Conservation (phyloP, 345 rosid species). For the Sisymbrium altissimum region DNA sequence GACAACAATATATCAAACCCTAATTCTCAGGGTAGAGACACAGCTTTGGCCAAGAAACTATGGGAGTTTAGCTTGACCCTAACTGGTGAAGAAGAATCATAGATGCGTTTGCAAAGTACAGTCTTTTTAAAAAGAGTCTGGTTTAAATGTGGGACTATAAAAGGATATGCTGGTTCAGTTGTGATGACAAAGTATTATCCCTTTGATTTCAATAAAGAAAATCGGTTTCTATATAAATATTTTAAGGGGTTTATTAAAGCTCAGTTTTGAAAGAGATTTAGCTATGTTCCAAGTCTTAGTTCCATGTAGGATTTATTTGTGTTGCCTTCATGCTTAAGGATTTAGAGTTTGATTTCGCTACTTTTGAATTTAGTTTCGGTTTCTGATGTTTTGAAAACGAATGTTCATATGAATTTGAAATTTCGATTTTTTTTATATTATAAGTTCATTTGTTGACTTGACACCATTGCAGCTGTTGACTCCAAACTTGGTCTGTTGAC, state of each 20-base stretch:
- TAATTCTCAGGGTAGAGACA: slow-evolving; percentile 43
- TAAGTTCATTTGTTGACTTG: no score
- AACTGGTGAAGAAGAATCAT: slow-evolving; percentile 26
- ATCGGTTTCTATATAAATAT: not conserved
- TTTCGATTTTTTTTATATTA: no score
- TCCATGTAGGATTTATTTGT: not conserved
- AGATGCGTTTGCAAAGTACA: not conserved
- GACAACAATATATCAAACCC: slow-evolving; percentile 51
- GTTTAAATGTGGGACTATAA: not conserved
- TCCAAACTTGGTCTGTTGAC: no score
- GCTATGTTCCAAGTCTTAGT: no score
- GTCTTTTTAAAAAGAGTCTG: not conserved
- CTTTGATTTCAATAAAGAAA: not conserved
- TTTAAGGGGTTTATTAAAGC: not conserved
- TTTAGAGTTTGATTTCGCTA: not conserved
- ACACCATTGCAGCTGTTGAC: no score
- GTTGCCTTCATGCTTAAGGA: not conserved
- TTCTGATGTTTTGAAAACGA: no score
- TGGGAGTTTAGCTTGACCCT: slow-evolving; percentile 70
- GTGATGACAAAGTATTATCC: not conserved
- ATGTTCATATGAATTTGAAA: no score
- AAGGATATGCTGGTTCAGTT: not conserved
- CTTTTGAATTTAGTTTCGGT: no score
- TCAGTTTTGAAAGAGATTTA: not conserved
- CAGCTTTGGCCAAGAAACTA: slow-evolving; percentile 49